Conservation (phyloP, 805 yeast species). For the Candida insectalens region DNA sequence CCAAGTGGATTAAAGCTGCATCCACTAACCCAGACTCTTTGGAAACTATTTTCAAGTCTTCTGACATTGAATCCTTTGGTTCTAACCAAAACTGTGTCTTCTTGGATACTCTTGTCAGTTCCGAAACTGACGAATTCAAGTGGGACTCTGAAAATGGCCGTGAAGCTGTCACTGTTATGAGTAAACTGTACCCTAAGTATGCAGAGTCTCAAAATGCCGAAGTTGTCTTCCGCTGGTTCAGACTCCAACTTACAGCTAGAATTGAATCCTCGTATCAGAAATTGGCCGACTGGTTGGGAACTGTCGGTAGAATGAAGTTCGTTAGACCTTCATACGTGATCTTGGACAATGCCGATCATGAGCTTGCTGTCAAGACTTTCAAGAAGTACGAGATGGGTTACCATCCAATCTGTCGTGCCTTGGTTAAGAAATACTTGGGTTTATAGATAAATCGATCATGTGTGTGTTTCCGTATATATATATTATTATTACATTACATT, state of each 20-base stretch:
- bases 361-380: constrained; percentile 60
- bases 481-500: constrained; percentile 1
- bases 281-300: constrained; percentile 78
- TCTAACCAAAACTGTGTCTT: constrained; percentile 76
- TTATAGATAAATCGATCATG: constrained; percentile 9
- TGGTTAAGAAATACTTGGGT: constrained; percentile 79
- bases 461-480: not conserved
- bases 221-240: constrained; percentile 68
- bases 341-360: constrained; percentile 53
- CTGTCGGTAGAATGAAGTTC: constrained; percentile 91
- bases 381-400: constrained; percentile 46
- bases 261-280: constrained; percentile 34
- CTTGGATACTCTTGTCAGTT: constrained; percentile 53
- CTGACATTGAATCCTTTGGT: constrained; percentile 49
- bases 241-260: constrained; percentile 50
- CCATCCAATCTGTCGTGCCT: constrained; percentile 76
- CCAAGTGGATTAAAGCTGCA: constrained; percentile 47
- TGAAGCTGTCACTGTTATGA: constrained; percentile 24
- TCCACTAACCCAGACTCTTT: constrained; percentile 16
- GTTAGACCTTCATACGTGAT: constrained; percentile 78
- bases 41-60: constrained; percentile 28
- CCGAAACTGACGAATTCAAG: constrained; percentile 29
- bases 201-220: constrained; percentile 63
- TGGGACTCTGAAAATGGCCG: constrained; percentile 25
- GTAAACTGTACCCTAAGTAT: constrained; percentile 29